Evolutionary conservation across 805 yeast genomes (phyloP), one percentile per base, ranked within the genome.

Genomic region (Candida vartiovaarae): DNA sequence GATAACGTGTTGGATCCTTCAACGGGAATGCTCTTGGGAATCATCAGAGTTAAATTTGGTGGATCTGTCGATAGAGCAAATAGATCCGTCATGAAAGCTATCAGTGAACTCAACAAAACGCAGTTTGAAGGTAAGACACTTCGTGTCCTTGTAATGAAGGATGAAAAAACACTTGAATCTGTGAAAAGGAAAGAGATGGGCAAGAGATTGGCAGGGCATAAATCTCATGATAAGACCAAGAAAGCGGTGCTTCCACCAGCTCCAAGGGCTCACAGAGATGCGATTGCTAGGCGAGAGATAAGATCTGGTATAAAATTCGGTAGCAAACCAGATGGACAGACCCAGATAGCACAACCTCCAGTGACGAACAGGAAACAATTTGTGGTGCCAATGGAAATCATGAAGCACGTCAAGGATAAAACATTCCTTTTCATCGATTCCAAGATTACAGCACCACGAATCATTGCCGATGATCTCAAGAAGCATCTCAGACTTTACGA

Each of bases 21-120:
- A 24, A 80, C 85, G 36, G 95, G 89, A 3, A 83, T 81, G 20
- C 90, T 95, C 0, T 61, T 89, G 34, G 93, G 95, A 8, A 67
- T 88, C 24, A 82, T 82, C 40, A 64, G 76, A 23, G 67, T 87
- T 41, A 68, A 74, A 46, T 89, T 74, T 62, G 80, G 71, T 45
- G 86, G 87, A 3, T 25, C 48, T 0, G 45, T 61, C n/a, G 74
- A 70, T 25, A 52, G 56, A n/a, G 76, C 82, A 1, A 72, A 71
- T 31, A 57, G 56, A 36, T 53, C 72, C 2, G 85, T 84, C 1
- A 47, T 59, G 23, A 57, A 51, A 34, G 82, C 82, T 0, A 66
- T 70, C 1, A 54, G 61, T 15, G 66, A 63, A 15, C 64, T 71
- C 20, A 64, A 71, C 43, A 59, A 61, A 23, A 63, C 75, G 2